Evolutionary conservation across 1,284 basidiomycete genomes (phyloP).

Genomic region (Cerrena zonata): DNA sequence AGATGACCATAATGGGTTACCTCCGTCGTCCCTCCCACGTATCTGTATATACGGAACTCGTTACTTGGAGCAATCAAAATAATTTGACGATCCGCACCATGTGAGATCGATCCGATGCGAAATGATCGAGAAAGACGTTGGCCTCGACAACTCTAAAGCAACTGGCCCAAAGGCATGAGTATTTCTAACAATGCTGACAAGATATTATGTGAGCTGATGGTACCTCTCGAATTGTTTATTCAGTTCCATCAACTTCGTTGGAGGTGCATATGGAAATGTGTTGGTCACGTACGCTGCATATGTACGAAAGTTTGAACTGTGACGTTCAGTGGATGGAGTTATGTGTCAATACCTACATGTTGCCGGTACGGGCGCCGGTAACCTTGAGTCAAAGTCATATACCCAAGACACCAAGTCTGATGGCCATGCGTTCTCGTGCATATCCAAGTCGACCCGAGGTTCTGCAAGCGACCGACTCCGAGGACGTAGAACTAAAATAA

Average conservation of each 20-base stretch:
- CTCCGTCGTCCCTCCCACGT: not conserved
- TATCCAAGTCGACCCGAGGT: not conserved
- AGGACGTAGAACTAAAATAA: slow-evolving; percentile 49
- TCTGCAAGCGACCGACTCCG: slow-evolving; percentile 6
- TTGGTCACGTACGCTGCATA: slow-evolving; percentile 45
- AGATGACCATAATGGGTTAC: slow-evolving; percentile 15
- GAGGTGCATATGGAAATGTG: slow-evolving; percentile 43
- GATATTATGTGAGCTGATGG: slow-evolving; percentile 4
- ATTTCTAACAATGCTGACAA: not conserved
- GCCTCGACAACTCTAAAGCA: slow-evolving; percentile 48
- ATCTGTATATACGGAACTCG: not conserved
- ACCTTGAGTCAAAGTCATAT: slow-evolving; percentile 59
- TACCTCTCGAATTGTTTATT: slow-evolving; percentile 44
- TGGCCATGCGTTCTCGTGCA: slow-evolving; percentile 1
- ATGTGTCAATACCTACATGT: slow-evolving; percentile 30
- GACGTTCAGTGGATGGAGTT: not conserved
- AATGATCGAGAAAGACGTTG: slow-evolving; percentile 45
- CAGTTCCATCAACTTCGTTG: slow-evolving; percentile 21
- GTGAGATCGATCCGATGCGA: slow-evolving; percentile 75
- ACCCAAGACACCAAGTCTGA: slow-evolving; percentile 41
- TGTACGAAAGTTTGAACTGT: not conserved
- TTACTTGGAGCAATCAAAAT: not conserved
- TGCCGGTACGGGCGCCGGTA: slow-evolving; percentile 43
- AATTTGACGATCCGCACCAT: slow-evolving; percentile 44
- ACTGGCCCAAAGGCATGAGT: slow-evolving; percentile 26